These are phyloP conservation scores for Phalaenopsis hybrid DNA, from an alignment of 116 monocot genomes.

Conservation along the genomic window DNA sequence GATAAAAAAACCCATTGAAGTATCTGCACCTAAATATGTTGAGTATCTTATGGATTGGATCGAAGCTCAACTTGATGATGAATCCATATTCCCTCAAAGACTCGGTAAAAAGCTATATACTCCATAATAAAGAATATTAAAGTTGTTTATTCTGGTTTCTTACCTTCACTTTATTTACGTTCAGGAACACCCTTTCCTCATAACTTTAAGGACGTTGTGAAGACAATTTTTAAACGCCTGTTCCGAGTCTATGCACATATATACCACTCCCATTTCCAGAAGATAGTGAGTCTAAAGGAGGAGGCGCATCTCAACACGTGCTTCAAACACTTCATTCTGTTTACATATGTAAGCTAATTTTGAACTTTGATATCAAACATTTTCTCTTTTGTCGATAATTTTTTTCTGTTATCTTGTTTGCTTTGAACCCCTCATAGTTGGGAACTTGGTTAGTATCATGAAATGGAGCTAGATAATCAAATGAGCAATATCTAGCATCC, in stretches of 20 bases:
- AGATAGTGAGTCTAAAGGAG: slow-evolving; percentile 95
- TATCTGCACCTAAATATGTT: slow-evolving; percentile 97
- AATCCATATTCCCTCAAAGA: slow-evolving; percentile 90
- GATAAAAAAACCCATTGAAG: slow-evolving; percentile 98
- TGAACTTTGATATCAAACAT: neutral
- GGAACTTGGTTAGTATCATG: neutral
- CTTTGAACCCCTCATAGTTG: neutral
- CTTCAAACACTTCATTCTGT: slow-evolving; percentile 99
- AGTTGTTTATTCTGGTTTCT: neutral
- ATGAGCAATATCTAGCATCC: neutral
- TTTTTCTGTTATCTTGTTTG: neutral
- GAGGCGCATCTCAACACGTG: slow-evolving; percentile 97
- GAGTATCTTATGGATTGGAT: slow-evolving; percentile 99
- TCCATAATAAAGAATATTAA: neutral
- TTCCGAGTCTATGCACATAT: slow-evolving; percentile 97
- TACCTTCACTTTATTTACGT: neutral
- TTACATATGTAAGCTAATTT: slow-evolving; percentile 61
- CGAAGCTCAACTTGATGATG: slow-evolving; percentile 91
- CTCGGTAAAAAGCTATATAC: slow-evolving; percentile 46
- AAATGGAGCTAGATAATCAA: neutral
- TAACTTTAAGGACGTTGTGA: slow-evolving; percentile 94
- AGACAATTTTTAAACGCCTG: slow-evolving; percentile 89
- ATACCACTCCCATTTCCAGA: slow-evolving; percentile 95
- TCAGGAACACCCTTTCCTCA: slow-evolving; percentile 80
- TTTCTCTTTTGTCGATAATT: neutral